Conservation (phyloP, 2,329 filamentous ascomycete species). For the Plectosphaerella cucumerina region DNA sequence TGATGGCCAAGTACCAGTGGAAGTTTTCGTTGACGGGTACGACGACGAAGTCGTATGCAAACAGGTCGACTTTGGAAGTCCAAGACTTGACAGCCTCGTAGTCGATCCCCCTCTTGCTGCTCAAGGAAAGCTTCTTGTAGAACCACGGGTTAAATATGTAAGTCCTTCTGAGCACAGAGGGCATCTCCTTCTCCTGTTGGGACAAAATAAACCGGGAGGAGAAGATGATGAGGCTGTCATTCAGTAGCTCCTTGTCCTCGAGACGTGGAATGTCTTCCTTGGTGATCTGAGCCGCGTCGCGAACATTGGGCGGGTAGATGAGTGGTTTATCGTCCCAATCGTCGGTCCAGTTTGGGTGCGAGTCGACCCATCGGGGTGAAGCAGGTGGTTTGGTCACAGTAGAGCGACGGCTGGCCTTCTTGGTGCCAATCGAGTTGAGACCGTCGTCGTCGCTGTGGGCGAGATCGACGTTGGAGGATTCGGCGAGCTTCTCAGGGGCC, state of each 20-base stretch:
- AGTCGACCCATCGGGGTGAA: conserved; percentile 40
- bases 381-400: no score
- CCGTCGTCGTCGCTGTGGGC: no score
- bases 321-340: conserved; percentile 53
- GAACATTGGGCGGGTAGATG: conserved; percentile 54
- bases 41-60: conserved; percentile 82
- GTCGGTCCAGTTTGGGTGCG: conserved; percentile 46
- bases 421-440: no score
- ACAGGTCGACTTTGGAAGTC: conserved; percentile 82
- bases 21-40: conserved; percentile 83
- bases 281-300: conserved; percentile 61
- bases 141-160: conserved; percentile 95
- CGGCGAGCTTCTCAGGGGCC: no score
- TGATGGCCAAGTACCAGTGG: conserved; percentile 95
- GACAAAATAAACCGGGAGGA: conserved; percentile 73
- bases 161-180: conserved; percentile 58
- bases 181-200: conserved; percentile 48
- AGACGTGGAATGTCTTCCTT: conserved; percentile 71
- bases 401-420: no score
- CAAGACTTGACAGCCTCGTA: conserved; percentile 82
- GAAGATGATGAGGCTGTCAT: conserved; percentile 89
- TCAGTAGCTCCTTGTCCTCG: conserved; percentile 81
- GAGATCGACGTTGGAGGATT: no score
- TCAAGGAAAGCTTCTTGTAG: conserved; percentile 69
- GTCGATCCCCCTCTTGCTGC: conserved; percentile 60